These are phyloP conservation scores for Cladosporium sp. DNA, from an alignment of 2,329 filamentous ascomycete species.

Conservation along the genomic window DNA sequence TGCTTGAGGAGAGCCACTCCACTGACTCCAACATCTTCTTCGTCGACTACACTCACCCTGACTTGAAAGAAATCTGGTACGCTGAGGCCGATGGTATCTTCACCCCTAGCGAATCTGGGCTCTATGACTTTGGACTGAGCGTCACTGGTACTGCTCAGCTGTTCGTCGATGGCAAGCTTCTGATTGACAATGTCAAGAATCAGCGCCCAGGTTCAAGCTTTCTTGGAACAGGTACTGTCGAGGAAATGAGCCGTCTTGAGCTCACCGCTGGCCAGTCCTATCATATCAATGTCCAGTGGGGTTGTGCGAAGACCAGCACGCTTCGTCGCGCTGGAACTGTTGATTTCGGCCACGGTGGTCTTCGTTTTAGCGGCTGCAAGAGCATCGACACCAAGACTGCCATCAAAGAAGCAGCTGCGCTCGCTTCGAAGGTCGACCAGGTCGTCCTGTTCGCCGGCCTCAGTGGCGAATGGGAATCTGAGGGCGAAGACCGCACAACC, in stretches of 20 bases:
- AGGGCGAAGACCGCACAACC: constrained; percentile 60
- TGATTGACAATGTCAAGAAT: constrained; percentile 62
- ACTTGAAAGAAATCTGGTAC: constrained; percentile 37
- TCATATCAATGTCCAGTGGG: constrained; percentile 56
- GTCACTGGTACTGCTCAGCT: constrained; percentile 63
- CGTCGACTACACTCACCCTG: constrained; percentile 48
- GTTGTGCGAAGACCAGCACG: constrained; percentile 65
- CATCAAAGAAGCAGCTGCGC: constrained; percentile 61
- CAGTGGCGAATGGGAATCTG: constrained; percentile 73
- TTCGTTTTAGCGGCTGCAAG: constrained; percentile 57
- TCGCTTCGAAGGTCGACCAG: constrained; percentile 68
- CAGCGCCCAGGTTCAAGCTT: constrained; percentile 59
- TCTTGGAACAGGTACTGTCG: constrained; percentile 61
- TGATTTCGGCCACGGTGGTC: constrained; percentile 62
- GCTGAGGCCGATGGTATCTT: constrained; percentile 52
- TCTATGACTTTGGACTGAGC: constrained; percentile 61
- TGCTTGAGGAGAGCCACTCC: constrained; percentile 49
- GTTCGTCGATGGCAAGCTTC: constrained; percentile 57
- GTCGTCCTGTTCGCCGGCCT: constrained; percentile 75
- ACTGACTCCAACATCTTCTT: constrained; percentile 39
- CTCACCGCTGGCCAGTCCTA: constrained; percentile 59
- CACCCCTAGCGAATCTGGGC: constrained; percentile 55
- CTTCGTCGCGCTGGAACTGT: constrained; percentile 53
- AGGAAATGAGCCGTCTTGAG: constrained; percentile 56
- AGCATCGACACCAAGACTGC: constrained; percentile 57